Evolutionary conservation across 805 yeast species (phyloP), one percentile per base, ranked within the genome.

Genomic region (Monosporozyma aerobia): DNA sequence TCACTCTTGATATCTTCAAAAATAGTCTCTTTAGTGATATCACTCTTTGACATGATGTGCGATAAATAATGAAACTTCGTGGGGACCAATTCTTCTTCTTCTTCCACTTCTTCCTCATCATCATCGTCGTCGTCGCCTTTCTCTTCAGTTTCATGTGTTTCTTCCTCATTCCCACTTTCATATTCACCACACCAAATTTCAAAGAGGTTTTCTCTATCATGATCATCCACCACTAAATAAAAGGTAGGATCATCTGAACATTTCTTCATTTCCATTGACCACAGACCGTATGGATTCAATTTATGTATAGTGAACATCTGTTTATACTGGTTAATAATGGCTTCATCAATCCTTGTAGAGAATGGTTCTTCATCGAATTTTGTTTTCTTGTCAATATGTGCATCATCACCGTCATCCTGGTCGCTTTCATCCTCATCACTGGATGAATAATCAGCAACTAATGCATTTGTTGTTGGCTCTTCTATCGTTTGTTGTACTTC

Each of bases 251-350:
- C 80, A n/a, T 67, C 54, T 0, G 71, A 64, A 0, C 81, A 56
- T 49, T 69, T 69, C 11, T 61, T 57, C 10, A 74, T 64, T 60
- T 78, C 81, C 0, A 63, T 54, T 5, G 73, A 74, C 84, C 83
- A 81, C 0, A 75, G 58, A 1, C 75, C 67, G 52, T 61, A 76
- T 0, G 81, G 79, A 57, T 79, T 72, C 10, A 77, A 54, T 0
- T 62, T 29, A 23, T 59, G 46, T 9, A 59, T 66, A 3, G 62
- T 61, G 9, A 81, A 64, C 40, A 80, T 57, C 7, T 60, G 54
- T 5, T 60, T 51, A 56, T 79, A 79, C 3, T 35, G 30, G 6
- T 46, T 3, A n/a, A 54, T 53, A 1, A 44, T 50, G 6, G 47
- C 57, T 6, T 53, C 64, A 2, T 60, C 63, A 13, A 49, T 49